Percentiles rank a stretch among this genome's conserved stretches.
Conservation (phyloP, 495 filamentous ascomycete genomes). For the Entonaema liquescens region DNA sequence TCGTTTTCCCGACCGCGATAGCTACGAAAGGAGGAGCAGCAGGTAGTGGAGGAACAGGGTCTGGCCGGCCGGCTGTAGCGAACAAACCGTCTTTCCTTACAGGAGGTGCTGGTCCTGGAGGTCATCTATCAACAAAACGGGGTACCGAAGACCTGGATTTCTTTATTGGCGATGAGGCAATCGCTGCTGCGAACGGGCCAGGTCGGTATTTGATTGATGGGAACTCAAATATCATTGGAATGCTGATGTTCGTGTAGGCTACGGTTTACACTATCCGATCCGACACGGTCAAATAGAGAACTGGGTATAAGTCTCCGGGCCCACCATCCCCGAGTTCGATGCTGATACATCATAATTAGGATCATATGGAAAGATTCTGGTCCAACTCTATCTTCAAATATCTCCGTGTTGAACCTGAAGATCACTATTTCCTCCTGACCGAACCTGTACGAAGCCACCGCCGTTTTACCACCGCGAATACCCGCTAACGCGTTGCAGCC, state of each 20-base stretch:
- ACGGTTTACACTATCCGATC: conserved; percentile 96
- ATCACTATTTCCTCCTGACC: conserved; percentile 97
- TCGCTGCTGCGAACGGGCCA: conserved; percentile 82
- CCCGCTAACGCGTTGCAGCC: conserved; percentile 65
- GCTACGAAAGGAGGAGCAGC: conserved; percentile 84
- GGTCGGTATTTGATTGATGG: conserved; percentile 57
- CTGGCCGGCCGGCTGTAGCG: conserved; percentile 85
- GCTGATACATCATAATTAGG: conserved; percentile 60
- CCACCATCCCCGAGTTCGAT: not conserved
- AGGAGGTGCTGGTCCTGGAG: conserved; percentile 81
- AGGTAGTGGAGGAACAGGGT: conserved; percentile 76
- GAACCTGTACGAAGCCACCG: conserved; percentile 74
- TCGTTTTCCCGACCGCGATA: conserved; percentile 98
- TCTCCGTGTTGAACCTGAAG: conserved; percentile 95
- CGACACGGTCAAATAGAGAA: conserved; percentile 98
- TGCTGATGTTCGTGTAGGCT: conserved; percentile 64
- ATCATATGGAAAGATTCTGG: conserved; percentile 99
- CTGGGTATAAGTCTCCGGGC: conserved; percentile 67
- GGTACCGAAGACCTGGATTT: conserved; percentile 98
- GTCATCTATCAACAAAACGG: conserved; percentile 88
- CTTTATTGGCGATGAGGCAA: conserved; percentile 97
- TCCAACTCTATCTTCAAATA: conserved; percentile 99
- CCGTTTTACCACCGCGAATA: conserved; percentile 1
- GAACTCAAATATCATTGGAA: not conserved
- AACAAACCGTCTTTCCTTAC: conserved; percentile 95